phyloP scores from a whole-genome alignment of 108 stramenopile genomes.

The Stephanodiscus minutulus region DNA sequence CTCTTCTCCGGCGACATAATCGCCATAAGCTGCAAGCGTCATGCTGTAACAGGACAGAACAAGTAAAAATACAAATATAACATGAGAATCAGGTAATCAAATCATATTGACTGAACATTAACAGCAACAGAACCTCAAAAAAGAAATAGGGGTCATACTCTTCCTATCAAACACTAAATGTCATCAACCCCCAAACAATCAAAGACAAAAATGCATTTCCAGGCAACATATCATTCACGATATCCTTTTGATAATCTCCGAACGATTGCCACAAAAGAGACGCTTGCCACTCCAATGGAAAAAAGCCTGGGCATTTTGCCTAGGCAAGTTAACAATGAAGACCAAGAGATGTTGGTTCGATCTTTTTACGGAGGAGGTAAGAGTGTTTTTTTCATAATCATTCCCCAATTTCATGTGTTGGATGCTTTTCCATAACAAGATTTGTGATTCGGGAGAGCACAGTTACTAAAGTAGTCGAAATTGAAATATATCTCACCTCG shows the following conservation, averaged over 20 bases:
- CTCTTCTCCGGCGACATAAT: background rate
- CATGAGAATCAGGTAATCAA: background rate
- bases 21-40: background rate
- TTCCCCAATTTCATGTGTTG: slow-evolving; percentile 3
- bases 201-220: slow-evolving; percentile 26
- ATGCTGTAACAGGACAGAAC: background rate
- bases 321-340: slow-evolving; percentile 12
- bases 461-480: too few relatives aligned
- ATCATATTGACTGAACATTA: background rate
- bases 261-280: slow-evolving; percentile 3
- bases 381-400: slow-evolving; percentile 24
- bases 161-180: slow-evolving; percentile 58
- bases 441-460: too few relatives aligned
- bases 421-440: background rate
- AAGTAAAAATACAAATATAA: background rate
- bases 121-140: too few relatives aligned
- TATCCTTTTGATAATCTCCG: slow-evolving; percentile 15
- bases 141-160: slow-evolving; percentile 48
- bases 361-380: slow-evolving; percentile 1
- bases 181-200: slow-evolving; percentile 43
- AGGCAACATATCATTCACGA: background rate
- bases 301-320: slow-evolving; percentile 15
- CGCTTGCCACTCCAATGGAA: slow-evolving; percentile 17
- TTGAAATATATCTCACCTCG: too few relatives aligned
- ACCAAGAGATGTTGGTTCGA: slow-evolving; percentile 10